Evolutionary conservation across 768 basidiomycete species (phyloP).

Genomic region (Agaricus blazei): DNA sequence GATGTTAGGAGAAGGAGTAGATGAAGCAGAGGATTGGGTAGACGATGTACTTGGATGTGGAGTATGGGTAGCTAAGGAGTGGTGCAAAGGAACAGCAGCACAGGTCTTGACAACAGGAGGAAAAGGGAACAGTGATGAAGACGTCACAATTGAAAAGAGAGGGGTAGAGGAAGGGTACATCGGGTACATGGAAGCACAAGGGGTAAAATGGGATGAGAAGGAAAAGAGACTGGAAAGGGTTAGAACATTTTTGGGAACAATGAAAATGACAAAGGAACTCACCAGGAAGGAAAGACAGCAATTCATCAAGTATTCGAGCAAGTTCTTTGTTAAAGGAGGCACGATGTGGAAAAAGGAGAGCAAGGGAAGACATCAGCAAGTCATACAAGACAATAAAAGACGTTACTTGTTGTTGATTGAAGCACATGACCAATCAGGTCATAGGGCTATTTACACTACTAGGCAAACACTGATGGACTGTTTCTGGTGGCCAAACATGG

Average conservation of each 20-base stretch:
- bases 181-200: no score
- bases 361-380: conserved; percentile 17
- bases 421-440: conserved; percentile 21
- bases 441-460: conserved; percentile 21
- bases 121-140: no score
- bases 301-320: not conserved
- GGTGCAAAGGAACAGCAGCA: no score
- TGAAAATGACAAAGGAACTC: no score
- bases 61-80: not conserved
- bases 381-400: conserved; percentile 11
- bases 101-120: no score
- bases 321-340: conserved; percentile 7
- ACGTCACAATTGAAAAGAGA: no score
- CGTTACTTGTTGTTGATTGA: conserved; percentile 17
- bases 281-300: no score
- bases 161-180: no score
- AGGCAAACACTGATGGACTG: conserved; percentile 15
- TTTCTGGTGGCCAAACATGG: conserved; percentile 26
- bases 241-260: no score
- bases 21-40: conserved; percentile 17
- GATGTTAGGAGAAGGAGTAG: conserved; percentile 12
- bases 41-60: conserved; percentile 13
- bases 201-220: no score
- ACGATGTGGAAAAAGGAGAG: conserved; percentile 18
- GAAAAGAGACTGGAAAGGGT: no score